phyloP scores from a whole-genome alignment of 2,329 filamentous ascomycete genomes.

The Pleoardoris graminearum region DNA sequence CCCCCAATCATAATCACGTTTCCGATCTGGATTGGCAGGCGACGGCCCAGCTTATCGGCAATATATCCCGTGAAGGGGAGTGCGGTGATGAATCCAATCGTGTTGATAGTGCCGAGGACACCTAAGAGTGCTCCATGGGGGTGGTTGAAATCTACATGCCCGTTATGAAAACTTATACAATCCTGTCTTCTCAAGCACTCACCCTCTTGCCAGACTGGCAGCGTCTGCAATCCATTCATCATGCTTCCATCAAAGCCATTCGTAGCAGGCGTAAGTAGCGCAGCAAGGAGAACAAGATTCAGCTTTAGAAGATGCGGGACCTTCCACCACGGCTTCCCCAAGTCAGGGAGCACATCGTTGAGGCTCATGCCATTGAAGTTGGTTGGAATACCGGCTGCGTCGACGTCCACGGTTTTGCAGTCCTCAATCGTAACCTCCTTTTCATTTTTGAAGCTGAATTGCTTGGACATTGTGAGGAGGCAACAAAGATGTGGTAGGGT shows the following conservation, averaged over 20 bases:
- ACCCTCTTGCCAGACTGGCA: slow-evolving; percentile 14
- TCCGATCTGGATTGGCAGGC: slow-evolving; percentile 7
- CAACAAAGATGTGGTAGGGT: too few species aligned
- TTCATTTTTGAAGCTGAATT: too few species aligned
- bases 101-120: slow-evolving; percentile 16
- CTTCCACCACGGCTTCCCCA: slow-evolving; percentile 49
- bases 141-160: slow-evolving; percentile 5
- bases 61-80: slow-evolving; percentile 10
- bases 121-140: slow-evolving; percentile 17
- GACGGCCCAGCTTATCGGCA: slow-evolving; percentile 14
- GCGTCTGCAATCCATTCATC: slow-evolving; percentile 21
- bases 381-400: too few species aligned
- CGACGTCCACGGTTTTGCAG: too few species aligned
- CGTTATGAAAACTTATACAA: too few species aligned
- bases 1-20: slow-evolving; percentile 12
- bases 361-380: too few species aligned
- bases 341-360: slow-evolving; percentile 50
- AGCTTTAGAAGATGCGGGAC: slow-evolving; percentile 49
- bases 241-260: slow-evolving; percentile 48
- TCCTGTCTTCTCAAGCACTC: too few species aligned
- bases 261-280: slow-evolving; percentile 49
- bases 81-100: slow-evolving; percentile 12
- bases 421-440: too few species aligned
- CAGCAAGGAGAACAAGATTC: slow-evolving; percentile 51
- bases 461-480: too few species aligned